phyloP scores from a whole-genome alignment of 2,329 filamentous ascomycete species.

The Talaromyces pinophilus region DNA sequence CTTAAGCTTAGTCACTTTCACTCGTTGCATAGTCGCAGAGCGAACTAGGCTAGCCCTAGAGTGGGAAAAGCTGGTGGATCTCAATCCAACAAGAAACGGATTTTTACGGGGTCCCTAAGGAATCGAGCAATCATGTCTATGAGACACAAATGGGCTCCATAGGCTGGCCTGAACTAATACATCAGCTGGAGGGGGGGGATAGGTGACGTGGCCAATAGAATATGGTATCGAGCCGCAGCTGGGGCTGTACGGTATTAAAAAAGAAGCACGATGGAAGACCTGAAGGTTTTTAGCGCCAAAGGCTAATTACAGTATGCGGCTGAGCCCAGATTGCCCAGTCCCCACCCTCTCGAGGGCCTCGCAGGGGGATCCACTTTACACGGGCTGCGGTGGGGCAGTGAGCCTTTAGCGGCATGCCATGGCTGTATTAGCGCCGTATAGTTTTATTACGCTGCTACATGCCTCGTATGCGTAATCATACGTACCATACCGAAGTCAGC shows the following conservation, averaged over 20 bases:
- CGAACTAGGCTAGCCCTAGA: constrained; percentile 1
- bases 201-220: constrained; percentile 10
- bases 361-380: not conserved
- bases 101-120: not conserved
- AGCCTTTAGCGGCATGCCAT: not conserved
- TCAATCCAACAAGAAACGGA: constrained; percentile 4
- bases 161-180: constrained; percentile 9
- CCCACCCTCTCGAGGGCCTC: constrained; percentile 2
- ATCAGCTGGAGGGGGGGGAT: constrained; percentile 12
- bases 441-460: constrained; percentile 4
- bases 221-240: not conserved
- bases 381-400: constrained; percentile 15
- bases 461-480: constrained; percentile 2
- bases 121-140: constrained; percentile 2
- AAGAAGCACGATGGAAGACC: constrained; percentile 20
- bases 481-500: constrained; percentile 3
- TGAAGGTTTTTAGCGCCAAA: constrained; percentile 10
- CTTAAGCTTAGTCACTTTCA: constrained; percentile 11
- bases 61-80: constrained; percentile 12
- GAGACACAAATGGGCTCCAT: constrained; percentile 8
- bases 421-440: constrained; percentile 2
- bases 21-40: constrained; percentile 8
- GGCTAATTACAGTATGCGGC: constrained; percentile 19
- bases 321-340: constrained; percentile 19
- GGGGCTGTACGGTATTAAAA: constrained; percentile 19